These are phyloP conservation scores for Paramecium sexaurelia DNA, from an alignment of 73 alveolate species.

Conservation along the genomic window DNA sequence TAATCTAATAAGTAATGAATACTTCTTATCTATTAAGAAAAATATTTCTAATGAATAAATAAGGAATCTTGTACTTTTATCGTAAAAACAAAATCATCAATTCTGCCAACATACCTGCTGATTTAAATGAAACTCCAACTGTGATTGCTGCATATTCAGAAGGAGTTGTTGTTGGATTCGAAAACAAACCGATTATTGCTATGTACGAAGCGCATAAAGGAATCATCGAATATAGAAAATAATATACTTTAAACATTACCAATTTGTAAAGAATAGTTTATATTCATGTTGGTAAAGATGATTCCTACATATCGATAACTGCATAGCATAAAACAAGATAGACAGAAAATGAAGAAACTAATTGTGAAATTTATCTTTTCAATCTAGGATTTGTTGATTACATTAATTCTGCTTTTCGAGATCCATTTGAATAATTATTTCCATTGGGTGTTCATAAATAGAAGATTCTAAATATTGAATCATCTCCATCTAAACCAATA, in stretches of 20 bases:
- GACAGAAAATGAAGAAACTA: not conserved
- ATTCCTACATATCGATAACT: constrained; percentile 4
- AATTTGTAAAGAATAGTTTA: not conserved
- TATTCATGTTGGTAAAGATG: constrained; percentile 45
- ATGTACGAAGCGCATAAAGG: constrained; percentile 13
- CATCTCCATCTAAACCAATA: constrained; percentile 58
- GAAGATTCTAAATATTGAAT: constrained; percentile 11
- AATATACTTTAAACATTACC: not conserved
- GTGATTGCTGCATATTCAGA: not conserved
- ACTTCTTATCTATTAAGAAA: not conserved
- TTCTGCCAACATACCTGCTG: not conserved
- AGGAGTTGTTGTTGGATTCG: constrained; percentile 56
- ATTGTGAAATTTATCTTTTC: constrained; percentile 51
- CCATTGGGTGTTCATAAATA: constrained; percentile 66
- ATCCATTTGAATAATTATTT: constrained; percentile 64
- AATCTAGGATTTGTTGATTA: constrained; percentile 62
- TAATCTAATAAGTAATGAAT: not conserved
- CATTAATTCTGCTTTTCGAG: constrained; percentile 57
- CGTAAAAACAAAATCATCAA: not conserved
- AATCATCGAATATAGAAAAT: not conserved
- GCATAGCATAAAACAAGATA: constrained; percentile 12
- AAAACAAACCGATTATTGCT: constrained; percentile 10
- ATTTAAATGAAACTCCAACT: not conserved
- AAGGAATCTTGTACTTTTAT: not conserved
- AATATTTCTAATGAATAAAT: not conserved